Percentiles rank a stretch among this genome's conserved stretches.
Evolutionary conservation across 768 basidiomycete genomes (phyloP).

Genomic region (Inosperma sp.): DNA sequence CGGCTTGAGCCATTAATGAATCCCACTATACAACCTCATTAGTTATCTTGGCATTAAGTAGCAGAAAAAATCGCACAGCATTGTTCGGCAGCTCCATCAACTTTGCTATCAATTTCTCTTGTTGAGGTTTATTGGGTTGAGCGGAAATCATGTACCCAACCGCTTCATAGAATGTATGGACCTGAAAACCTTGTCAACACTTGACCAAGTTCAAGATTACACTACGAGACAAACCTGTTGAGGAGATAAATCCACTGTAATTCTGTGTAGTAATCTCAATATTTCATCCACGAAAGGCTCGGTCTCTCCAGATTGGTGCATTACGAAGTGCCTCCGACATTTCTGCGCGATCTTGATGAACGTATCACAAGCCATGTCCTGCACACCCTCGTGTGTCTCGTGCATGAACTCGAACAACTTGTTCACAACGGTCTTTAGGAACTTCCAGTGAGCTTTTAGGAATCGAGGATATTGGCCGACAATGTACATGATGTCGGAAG

Average conservation of each 20-base stretch:
- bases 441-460: slow-evolving; percentile 99
- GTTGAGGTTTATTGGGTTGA: slow-evolving; percentile 95
- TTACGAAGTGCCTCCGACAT: slow-evolving; percentile 95
- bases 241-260: slow-evolving; percentile 90
- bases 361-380: slow-evolving; percentile 99
- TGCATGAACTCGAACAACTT: slow-evolving; percentile 99
- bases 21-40: slow-evolving; percentile 70
- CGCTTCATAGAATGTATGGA: slow-evolving; percentile 98
- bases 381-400: slow-evolving; percentile 98
- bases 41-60: slow-evolving; percentile 7
- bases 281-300: slow-evolving; percentile 99
- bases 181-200: too few species aligned
- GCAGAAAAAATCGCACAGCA: slow-evolving; percentile 52
- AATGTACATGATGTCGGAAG: slow-evolving; percentile 96
- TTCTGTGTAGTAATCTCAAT: slow-evolving; percentile 82
- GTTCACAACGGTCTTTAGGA: slow-evolving; percentile 99
- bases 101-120: slow-evolving; percentile 91
- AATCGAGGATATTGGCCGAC: slow-evolving; percentile 99
- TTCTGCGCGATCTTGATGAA: slow-evolving; percentile 99
- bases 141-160: slow-evolving; percentile 99
- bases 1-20: slow-evolving; percentile 92
- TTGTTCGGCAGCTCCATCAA: slow-evolving; percentile 97
- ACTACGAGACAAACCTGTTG: slow-evolving; percentile 74
- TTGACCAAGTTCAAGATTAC: too few species aligned
- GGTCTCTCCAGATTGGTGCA: slow-evolving; percentile 95